Evolutionary conservation across 2,329 filamentous ascomycete genomes (phyloP), one percentile per base, ranked within the genome.

Genomic region (Alternaria sp.): DNA sequence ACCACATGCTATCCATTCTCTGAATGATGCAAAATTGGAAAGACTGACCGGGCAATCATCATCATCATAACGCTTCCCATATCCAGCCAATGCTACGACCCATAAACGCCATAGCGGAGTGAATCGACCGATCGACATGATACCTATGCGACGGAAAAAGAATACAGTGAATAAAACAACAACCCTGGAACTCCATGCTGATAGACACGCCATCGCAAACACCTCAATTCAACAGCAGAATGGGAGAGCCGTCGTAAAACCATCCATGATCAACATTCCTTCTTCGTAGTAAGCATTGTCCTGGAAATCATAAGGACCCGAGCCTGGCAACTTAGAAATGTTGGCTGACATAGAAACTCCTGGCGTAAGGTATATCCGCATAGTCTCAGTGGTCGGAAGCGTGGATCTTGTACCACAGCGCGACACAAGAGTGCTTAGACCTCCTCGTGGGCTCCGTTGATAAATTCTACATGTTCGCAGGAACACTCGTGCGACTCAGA

Each of bases 391-490:
- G 32, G 5, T 16, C 32, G 32, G 2, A 16, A 36, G 30, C 22
- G 20, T 50, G 16, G 3, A 20, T n/a, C 16, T 32, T 12, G 46
- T 38, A 14, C 20, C 46, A 30, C 25, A 50, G 20, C 20, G 30
- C 8, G 16, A 50, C 5, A 38, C 14, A n/a, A 18, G 46, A 25
- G 12, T 22, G 14, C 11, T n/a, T 18, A 36, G 7, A 16, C 1
- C 4, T 36, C 12, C 11, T 36, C 14, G 32, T 36, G 5, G 5
- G 12, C 6, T 16, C 14, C 32, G 11, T 14, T 12, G 14, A 36
- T 14, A 6, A 36, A 38, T 38, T n/a, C 56, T 73, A 73, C 56
- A 73, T 68, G 48, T 71, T 71, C 41, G 69, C 65, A 10, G 69
- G 60, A 5, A 73, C 71, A 38, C 67, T 70, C n/a, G 70, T 71